A percentile compares a stretch with the other conserved stretches of the same genome.
Evolutionary conservation across 73 alveolate species (phyloP).

Genomic region (Tetrahymena malaccensis): DNA sequence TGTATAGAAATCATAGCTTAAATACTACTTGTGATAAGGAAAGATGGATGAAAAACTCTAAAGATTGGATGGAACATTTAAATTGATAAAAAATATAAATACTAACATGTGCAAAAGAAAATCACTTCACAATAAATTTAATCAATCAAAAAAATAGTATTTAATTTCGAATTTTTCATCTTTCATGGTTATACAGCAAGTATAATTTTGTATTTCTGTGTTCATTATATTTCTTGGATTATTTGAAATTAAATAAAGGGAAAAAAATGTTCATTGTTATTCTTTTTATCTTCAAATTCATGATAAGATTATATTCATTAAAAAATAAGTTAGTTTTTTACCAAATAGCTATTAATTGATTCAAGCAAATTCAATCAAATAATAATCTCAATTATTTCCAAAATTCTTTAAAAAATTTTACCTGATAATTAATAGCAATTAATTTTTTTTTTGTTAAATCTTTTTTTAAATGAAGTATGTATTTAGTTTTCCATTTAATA

Average conservation of each 20-base stretch:
- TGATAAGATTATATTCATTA: too few relatives aligned
- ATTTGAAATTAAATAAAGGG: neutral
- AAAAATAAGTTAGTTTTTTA: neutral
- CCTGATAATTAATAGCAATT: too few relatives aligned
- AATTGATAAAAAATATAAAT: constrained; percentile 2
- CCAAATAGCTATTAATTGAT: neutral
- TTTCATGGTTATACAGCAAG: neutral
- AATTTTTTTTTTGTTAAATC: too few relatives aligned
- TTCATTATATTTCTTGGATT: too few relatives aligned
- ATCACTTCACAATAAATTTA: too few relatives aligned
- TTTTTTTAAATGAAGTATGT: too few relatives aligned
- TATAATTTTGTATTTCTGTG: neutral
- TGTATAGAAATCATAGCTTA: constrained; percentile 79
- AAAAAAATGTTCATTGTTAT: too few relatives aligned
- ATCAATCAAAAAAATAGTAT: neutral
- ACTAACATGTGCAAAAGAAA: too few relatives aligned
- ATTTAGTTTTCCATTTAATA: too few relatives aligned
- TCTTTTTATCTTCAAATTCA: neutral
- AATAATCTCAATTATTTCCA: neutral
- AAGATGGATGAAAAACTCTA: constrained; percentile 79
- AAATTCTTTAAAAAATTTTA: too few relatives aligned
- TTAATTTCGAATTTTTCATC: neutral
- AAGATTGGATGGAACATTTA: constrained; percentile 86
- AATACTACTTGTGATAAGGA: constrained; percentile 81
- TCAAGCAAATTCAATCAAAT: neutral